Evolutionary conservation across 306 rosid species (phyloP).

Genomic region (Sindora glabra): DNA sequence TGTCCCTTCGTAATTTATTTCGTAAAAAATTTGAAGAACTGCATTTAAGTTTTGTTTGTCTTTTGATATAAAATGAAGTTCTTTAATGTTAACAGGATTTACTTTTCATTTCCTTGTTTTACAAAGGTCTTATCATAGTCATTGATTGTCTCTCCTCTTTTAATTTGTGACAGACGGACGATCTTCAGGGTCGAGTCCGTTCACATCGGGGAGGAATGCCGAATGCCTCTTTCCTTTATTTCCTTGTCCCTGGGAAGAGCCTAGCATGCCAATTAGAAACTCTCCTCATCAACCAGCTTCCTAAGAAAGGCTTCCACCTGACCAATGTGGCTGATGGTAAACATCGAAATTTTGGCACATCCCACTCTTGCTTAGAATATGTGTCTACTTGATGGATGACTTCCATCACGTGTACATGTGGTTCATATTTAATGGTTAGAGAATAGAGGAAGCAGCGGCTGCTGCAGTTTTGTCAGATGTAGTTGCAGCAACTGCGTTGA

Average conservation of each 20-base stretch:
- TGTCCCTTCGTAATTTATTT: not conserved
- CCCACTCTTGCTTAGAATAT: constrained; percentile 32
- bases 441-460: constrained; percentile 26
- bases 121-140: not conserved
- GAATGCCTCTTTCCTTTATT: constrained; percentile 54
- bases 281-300: constrained; percentile 85
- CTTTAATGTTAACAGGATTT: not conserved
- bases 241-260: constrained; percentile 69
- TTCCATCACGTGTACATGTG: not conserved
- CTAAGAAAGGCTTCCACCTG: constrained; percentile 59
- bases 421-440: not conserved
- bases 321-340: constrained; percentile 74
- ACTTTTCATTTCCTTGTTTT: not conserved
- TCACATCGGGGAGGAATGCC: constrained; percentile 80
- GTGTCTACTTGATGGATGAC: constrained; percentile 16
- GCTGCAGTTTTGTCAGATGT: constrained; percentile 52
- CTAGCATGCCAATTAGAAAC: constrained; percentile 87
- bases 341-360: constrained; percentile 86
- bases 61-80: too few relatives aligned
- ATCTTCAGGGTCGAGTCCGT: constrained; percentile 61
- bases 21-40: not conserved
- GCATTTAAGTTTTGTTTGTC: not conserved
- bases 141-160: not conserved
- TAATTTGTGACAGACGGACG: constrained; percentile 56
- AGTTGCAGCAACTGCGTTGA: constrained; percentile 29